Evolutionary conservation across 2,329 filamentous ascomycete genomes (phyloP), one percentile per base, ranked within the genome.

Genomic region (Trichoderma sp.): DNA sequence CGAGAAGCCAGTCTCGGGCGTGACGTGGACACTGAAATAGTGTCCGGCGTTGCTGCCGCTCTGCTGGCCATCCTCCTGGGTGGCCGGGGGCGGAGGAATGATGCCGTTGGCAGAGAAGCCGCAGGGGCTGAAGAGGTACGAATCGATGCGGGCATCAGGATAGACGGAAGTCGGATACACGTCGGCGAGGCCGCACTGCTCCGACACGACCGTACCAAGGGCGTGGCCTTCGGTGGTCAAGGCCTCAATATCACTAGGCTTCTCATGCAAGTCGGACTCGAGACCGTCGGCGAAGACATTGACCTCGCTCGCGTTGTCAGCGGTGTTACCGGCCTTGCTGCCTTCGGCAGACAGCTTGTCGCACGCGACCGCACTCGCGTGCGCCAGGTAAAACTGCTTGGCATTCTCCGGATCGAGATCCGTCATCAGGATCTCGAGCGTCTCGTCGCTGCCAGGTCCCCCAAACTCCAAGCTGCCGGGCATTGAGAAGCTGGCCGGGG

Each of bases 11-110:
- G 94, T 92, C 82, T 99, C 95, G 0, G 95, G 95, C 0, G 95
- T 99, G 70, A 99, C 95, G 75, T 99, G 95, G 26, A 99, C 95
- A 1, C 94, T 99, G 79, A 97, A 99, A 81, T 99, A 99, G 79
- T 98, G 93, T 47, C 87, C 90, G 4, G 85, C 80, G 60, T 82
- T 82, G 67, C 69, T 69, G 61, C 71, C 71, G 45, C 72, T 69
- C 59, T 52, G 26, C 28, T 71, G 71, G 43, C 72, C 81, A 41
- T 79, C 79, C 45, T 71, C 66, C 54, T 71, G 52, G 15, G 63
- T 55, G 4, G 70, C 80, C 15, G 85, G 80, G 0, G 91, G 88
- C 56, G 92, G 89, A 7, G 95, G 95, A 48, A 99, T 86, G 21
- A 99, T 93, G 61, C 93, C 95, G 74, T 99, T 99, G 76, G 95